A percentile compares a stretch with the other conserved stretches of the same genome.
Evolutionary conservation across 2,329 filamentous ascomycete species (phyloP).

Genomic region (Microascus cirrosus): DNA sequence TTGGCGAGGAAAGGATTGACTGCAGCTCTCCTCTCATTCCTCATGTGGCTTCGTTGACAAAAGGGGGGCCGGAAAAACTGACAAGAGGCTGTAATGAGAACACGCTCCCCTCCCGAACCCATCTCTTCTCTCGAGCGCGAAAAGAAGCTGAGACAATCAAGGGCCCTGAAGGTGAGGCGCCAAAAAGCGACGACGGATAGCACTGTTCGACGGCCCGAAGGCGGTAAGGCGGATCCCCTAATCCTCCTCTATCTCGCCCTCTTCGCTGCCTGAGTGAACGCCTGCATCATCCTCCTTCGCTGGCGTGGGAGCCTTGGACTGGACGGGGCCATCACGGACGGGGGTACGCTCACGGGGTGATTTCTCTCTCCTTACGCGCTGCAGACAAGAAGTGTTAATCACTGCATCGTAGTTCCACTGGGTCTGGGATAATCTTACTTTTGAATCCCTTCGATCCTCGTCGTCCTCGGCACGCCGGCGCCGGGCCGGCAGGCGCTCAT

Average conservation of each 20-base stretch:
- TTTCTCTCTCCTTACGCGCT: constrained; percentile 49
- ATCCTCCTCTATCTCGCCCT: constrained; percentile 93
- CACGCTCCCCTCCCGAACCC: too few relatives aligned
- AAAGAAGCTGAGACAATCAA: too few relatives aligned
- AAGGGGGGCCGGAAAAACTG: neutral
- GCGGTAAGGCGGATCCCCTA: constrained; percentile 16
- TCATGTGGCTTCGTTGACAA: neutral
- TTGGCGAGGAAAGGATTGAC: neutral
- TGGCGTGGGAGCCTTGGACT: constrained; percentile 36
- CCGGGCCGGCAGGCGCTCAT: constrained; percentile 52
- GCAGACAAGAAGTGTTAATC: constrained; percentile 5
- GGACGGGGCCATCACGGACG: constrained; percentile 39
- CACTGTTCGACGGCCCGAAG: too few relatives aligned
- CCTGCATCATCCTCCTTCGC: constrained; percentile 40
- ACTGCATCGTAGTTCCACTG: neutral
- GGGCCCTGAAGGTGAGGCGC: too few relatives aligned
- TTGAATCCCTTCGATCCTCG: constrained; percentile 59
- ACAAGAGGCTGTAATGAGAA: neutral
- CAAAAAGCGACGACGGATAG: too few relatives aligned
- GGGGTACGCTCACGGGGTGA: constrained; percentile 50
- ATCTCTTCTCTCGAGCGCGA: too few relatives aligned
- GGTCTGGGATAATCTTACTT: constrained; percentile 32
- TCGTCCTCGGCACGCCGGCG: constrained; percentile 71
- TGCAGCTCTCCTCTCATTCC: neutral
- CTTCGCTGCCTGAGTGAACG: constrained; percentile 81